Evolutionary conservation across 768 basidiomycete species (phyloP).

Genomic region (Cyathus striatus): DNA sequence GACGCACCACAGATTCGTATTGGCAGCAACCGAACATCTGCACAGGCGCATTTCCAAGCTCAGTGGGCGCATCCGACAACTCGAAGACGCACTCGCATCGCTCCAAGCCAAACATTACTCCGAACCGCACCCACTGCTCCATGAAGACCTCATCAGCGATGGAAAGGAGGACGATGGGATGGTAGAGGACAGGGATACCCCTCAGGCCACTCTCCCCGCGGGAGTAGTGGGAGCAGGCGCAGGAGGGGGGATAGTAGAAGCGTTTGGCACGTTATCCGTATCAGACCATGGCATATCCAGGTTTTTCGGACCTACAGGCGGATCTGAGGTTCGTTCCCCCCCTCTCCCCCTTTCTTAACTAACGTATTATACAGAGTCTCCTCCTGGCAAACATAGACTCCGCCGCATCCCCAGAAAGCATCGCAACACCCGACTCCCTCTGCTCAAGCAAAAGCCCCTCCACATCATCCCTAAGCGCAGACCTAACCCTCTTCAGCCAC

Average conservation of each 20-base stretch:
- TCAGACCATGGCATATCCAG: constrained; percentile 55
- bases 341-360: neutral
- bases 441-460: constrained; percentile 10
- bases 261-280: constrained; percentile 58
- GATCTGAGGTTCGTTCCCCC: constrained; percentile 46
- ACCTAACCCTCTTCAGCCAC: constrained; percentile 47
- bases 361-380: constrained; percentile 9
- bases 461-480: constrained; percentile 1
- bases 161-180: constrained; percentile 21
- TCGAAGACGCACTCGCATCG: constrained; percentile 54
- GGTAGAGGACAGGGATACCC: constrained; percentile 8
- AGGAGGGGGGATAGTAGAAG: constrained; percentile 36
- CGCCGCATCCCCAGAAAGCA: constrained; percentile 12
- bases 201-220: constrained; percentile 2
- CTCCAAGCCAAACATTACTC: constrained; percentile 46
- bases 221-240: neutral
- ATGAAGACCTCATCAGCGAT: constrained; percentile 40
- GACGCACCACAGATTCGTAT: constrained; percentile 36
- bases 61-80: constrained; percentile 46
- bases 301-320: constrained; percentile 66
- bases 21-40: constrained; percentile 63
- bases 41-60: constrained; percentile 52
- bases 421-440: constrained; percentile 16
- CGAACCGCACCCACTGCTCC: constrained; percentile 57
- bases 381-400: constrained; percentile 18